Evolutionary conservation across 2,329 filamentous ascomycete genomes (phyloP).

Genomic region (Samsoniella hepiali): DNA sequence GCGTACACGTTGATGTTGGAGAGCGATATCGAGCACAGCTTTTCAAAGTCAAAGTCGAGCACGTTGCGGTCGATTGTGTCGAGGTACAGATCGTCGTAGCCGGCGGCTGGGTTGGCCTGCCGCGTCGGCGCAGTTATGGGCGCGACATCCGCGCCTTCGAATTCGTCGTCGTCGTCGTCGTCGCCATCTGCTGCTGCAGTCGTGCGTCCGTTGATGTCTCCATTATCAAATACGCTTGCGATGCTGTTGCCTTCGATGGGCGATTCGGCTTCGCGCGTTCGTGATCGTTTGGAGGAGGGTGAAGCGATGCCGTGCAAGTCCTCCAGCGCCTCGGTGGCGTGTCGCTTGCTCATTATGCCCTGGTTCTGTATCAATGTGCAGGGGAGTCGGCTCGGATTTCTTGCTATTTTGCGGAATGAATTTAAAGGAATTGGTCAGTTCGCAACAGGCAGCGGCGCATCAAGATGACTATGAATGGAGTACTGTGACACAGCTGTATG

Average conservation of each 20-base stretch:
- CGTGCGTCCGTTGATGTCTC: conserved; percentile 32
- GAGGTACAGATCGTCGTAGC: conserved; percentile 93
- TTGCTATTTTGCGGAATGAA: background rate
- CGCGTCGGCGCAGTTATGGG: conserved; percentile 50
- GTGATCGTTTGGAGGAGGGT: conserved; percentile 57
- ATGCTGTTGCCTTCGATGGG: conserved; percentile 34
- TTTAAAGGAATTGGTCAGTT: background rate
- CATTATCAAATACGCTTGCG: conserved; percentile 27
- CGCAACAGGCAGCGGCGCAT: background rate
- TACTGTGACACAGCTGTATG: background rate
- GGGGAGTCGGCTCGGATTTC: background rate
- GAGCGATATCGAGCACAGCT: conserved; percentile 91
- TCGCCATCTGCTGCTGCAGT: conserved; percentile 22
- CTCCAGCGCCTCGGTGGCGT: conserved; percentile 58
- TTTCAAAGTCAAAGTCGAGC: conserved; percentile 98
- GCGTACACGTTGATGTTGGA: conserved; percentile 99
- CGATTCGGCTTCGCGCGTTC: conserved; percentile 46
- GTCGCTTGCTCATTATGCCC: conserved; percentile 50
- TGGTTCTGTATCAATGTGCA: background rate
- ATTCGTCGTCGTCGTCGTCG: conserved; percentile 39
- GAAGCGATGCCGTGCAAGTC: conserved; percentile 53
- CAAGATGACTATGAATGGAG: background rate
- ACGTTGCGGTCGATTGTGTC: conserved; percentile 93
- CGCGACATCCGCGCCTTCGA: conserved; percentile 37
- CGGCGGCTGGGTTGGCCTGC: conserved; percentile 75